Conservation (phyloP, 495 filamentous ascomycete genomes). For the Saxophila tyrrhenica region DNA sequence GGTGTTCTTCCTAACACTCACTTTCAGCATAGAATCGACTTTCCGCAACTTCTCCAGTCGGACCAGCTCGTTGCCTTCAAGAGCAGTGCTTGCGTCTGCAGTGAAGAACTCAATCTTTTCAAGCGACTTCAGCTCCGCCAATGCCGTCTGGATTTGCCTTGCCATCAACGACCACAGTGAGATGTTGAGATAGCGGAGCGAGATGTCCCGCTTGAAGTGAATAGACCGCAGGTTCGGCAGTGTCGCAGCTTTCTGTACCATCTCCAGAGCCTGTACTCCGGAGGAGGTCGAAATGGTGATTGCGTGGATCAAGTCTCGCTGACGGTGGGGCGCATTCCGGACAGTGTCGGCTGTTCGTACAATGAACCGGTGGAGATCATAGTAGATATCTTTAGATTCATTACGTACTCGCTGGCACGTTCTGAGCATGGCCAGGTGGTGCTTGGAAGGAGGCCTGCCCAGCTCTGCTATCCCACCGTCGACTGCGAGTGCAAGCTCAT, state of each 20-base stretch:
- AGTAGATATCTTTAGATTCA: not conserved
- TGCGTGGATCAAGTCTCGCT: not conserved
- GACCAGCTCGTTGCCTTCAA: not conserved
- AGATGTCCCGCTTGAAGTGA: not conserved
- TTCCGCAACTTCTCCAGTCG: not conserved
- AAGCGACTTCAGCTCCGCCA: not conserved
- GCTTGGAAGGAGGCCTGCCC: not conserved
- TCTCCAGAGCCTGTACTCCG: not conserved
- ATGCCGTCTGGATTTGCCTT: not conserved
- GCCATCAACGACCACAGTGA: not conserved
- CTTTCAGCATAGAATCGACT: not conserved
- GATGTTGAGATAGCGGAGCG: not conserved
- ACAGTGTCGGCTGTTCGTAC: not conserved
- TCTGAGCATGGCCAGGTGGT: not conserved
- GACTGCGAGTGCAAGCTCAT: not conserved
- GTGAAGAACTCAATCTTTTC: not conserved
- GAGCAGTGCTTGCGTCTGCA: not conserved
- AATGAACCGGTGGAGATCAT: not conserved
- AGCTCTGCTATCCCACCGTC: not conserved
- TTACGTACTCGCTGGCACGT: not conserved
- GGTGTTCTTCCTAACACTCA: not conserved
- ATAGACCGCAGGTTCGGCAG: not conserved
- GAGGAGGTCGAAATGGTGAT: not conserved
- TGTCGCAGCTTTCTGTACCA: not conserved
- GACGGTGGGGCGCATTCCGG: not conserved